Evolutionary conservation across 2,329 filamentous ascomycete species (phyloP), one percentile per base, ranked within the genome.

Genomic region (Fusarium austroafricanum): DNA sequence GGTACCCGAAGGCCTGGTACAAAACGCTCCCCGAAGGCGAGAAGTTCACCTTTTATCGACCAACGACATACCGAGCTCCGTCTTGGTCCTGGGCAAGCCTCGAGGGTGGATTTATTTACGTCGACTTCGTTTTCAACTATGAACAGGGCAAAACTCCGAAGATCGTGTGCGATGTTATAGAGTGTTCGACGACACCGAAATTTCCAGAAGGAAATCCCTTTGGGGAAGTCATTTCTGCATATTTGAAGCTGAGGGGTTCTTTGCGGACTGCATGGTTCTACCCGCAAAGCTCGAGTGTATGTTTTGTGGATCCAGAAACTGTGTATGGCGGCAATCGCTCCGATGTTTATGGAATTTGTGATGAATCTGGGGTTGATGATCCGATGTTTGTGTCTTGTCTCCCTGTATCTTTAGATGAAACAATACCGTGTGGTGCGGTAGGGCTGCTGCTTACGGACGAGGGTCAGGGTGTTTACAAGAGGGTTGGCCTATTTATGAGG

Each of bases 391-490:
- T 46, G 3, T 54, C 1, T 6, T 46, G 51, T 17, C 10, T 54
- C 12, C 29, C 21, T 1, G 10, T 54, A 21, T 0, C 29, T 3
- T 28, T 14, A 29, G 31, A 5, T 5, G 31, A 33, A 8, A 6
- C 26, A 26, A 26, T 26, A 26, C 6, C 9, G 3, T 26, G 7
- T 33, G 31, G 31, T 15, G 31, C 7, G 14, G 6, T 6, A 15
- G 31, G 31, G 14, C 12, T 46, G 4, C 14, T 54, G 2, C 40
- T 54, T 2, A 4, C 2, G 4, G 10, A 15, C 1, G 4, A 2
- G 2, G 15, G 6, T 5, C 6, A 6, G 1, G 14, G 29, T 0
- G 3, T 7, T 4, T 38, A 37, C 9, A n/a, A 2, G 2, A 46
- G 51, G 33, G 1, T 46, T 8, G 40, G 40, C 5, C 14, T 28